Conservation (phyloP, 2,329 filamentous ascomycete species). For the Colletotrichum sp. region DNA sequence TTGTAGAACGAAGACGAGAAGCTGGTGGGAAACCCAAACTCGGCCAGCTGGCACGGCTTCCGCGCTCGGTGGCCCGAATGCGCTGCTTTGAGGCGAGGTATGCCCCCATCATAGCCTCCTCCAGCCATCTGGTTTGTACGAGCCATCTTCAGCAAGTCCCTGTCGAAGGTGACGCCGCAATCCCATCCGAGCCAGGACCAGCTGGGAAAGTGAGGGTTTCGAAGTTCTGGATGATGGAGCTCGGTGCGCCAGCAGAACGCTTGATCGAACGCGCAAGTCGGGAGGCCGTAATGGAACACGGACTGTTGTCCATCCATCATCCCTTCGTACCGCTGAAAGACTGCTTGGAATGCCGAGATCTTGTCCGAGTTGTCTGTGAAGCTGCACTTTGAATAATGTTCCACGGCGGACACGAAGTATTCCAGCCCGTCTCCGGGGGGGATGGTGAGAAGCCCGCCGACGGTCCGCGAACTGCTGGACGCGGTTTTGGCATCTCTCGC, state of each 20-base stretch:
- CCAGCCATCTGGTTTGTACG: not conserved
- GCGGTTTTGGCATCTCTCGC: accelerated
- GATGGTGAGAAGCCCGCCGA: not conserved
- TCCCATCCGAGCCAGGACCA: not conserved
- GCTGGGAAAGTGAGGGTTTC: not conserved
- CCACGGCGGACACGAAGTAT: not conserved
- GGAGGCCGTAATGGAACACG: not conserved
- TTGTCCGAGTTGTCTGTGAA: not conserved
- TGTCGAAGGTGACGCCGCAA: not conserved
- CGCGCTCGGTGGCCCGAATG: not conserved
- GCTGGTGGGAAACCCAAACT: not conserved
- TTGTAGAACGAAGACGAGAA: not conserved
- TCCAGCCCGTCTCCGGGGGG: not conserved
- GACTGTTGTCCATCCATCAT: not conserved
- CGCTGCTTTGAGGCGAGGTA: not conserved
- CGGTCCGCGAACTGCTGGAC: not conserved
- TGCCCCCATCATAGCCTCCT: not conserved
- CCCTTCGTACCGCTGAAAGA: not conserved
- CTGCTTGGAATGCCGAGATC: not conserved
- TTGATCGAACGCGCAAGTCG: not conserved
- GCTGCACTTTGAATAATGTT: not conserved
- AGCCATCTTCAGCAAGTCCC: not conserved
- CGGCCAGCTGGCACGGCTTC: not conserved
- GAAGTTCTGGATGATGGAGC: not conserved
- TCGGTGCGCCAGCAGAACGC: not conserved